Evolutionary conservation across 257 asterid genomes (phyloP), one percentile per base, ranked within the genome.

Genomic region (Fraxinus americana): DNA sequence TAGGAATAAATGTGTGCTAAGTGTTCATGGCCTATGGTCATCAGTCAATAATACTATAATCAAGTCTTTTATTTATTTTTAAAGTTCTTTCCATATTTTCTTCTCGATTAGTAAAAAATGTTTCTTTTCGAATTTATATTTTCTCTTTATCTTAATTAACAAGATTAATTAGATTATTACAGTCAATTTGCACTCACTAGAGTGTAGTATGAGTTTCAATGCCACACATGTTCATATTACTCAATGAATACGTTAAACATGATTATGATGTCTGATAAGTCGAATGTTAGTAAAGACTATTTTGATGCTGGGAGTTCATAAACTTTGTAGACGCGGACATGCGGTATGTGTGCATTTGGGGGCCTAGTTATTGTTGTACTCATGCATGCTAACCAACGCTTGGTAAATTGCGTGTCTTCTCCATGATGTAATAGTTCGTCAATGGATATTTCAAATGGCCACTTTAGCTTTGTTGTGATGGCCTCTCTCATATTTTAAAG

Each of bases 381-480:
- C 45, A 19, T 45, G n/a, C 23, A 16, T 5, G 32, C 71, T 82
- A 38, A 34, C 73, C 50, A 34, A 36, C 59, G 79, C 82, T 67
- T 69, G 65, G 45, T 67, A 32, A 78, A 74, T 80, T 80, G 75
- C 79, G 50, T 78, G 76, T 74, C 48, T 76, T 81, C 35, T 80
- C 74, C 76, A 35, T 82, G 83, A 48, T 85, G 70, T 87, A 14
- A 52, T 52, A 82, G 88, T 88, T 83, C 29, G 75, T 87, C 72
- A 85, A 81, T 80, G 81, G 84, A 79, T 77, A 76, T 86, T 81
- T 82, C 75, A 77, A 81, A 72, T 72, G 76, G 85, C 52, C 75
- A 11, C 39, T 72, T 68, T 59, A 48, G 63, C 81, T 73, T 66
- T 78, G 71, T 75, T 80, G 41, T 82, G 85, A 80, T 78, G 78